Evolutionary conservation across 1,284 basidiomycete genomes (phyloP), one percentile per base, ranked within the genome.

Genomic region (Apiotrichum montevideense): DNA sequence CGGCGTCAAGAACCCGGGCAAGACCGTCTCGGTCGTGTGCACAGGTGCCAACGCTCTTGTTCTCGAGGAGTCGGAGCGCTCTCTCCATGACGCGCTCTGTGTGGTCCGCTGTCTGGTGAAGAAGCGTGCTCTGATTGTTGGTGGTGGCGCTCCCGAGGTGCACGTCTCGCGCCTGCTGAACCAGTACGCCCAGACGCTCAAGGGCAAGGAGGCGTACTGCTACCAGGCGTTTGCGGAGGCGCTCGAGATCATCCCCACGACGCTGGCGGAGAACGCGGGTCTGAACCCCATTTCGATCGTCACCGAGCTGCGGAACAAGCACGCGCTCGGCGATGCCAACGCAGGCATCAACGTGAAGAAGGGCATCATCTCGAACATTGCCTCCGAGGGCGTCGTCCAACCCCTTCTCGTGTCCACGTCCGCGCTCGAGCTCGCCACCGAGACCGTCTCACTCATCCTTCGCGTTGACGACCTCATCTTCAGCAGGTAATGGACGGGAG

Each of bases 151-250:
- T 29, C 96, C 96, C 34, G 96, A 99, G 78, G 96, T 98, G 67
- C 92, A 98, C 75, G 88, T 97, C 53, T 98, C 96, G n/a, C 85
- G 94, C 44, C 80, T 90, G 63, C 82, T 99, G 41, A 87, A 91
- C 4, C 90, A 97, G 75, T 85, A 96, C 70, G 87, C 94, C 5
- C 91, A 96, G 67, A 89, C 92, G 0, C 83, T 98, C 65, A 96
- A 89, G 77, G 95, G 96, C 53, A 97, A 98, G 88, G 94, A 98
- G 78, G 90, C 94, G 6, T 98, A 98, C 78, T 98, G 96, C 77
- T 97, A 95, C 86, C 90, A 96, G 73, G 94, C 94, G 4, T 99
- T 93, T 69, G 93, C 96, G 40, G 96, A 98, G 72, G 93, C 96
- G 5, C 83, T 99, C 56, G 96, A 98, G 78, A 87, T 98, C 60